These are phyloP conservation scores for Phytophthora podocarpi DNA, from an alignment of 352 stramenopile genomes.

Conservation along the genomic window DNA sequence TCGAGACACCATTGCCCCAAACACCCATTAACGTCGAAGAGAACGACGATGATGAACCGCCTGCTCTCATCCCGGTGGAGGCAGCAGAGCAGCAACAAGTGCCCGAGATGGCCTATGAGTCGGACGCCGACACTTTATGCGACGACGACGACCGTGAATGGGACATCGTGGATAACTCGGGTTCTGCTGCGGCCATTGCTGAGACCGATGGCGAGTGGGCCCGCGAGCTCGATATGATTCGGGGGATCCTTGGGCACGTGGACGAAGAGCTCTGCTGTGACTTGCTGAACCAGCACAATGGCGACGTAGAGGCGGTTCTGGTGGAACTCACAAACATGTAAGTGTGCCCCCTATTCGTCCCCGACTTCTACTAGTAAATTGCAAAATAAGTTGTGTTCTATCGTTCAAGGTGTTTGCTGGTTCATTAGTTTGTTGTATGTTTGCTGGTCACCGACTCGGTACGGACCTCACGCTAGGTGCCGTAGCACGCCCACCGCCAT, in stretches of 20 bases:
- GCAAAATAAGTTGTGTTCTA: constrained; percentile 33
- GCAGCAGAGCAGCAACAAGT: constrained; percentile 18
- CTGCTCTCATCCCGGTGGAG: constrained; percentile 15
- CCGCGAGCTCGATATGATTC: constrained; percentile 50
- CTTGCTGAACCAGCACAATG: constrained; percentile 57
- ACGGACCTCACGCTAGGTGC: constrained; percentile 14
- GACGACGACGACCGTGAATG: constrained; percentile 62
- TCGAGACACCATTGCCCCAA: neutral
- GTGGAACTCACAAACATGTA: constrained; percentile 69
- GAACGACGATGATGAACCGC: constrained; percentile 25
- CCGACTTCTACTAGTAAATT: too few species aligned
- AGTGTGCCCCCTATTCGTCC: too few species aligned
- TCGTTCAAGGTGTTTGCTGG: neutral
- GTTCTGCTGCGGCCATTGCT: constrained; percentile 25
- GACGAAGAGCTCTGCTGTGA: constrained; percentile 51
- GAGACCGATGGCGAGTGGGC: constrained; percentile 44
- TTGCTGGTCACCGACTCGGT: constrained; percentile 29
- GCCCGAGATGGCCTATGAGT: constrained; percentile 43
- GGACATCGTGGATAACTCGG: constrained; percentile 45
- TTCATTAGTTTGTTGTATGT: constrained; percentile 2
- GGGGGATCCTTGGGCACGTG: constrained; percentile 57
- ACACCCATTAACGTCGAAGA: constrained; percentile 17
- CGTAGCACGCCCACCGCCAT: constrained; percentile 9
- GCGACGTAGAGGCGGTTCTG: constrained; percentile 59
- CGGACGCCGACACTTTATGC: constrained; percentile 68